These are phyloP conservation scores for Aspergillus haitiensis DNA, from an alignment of 495 filamentous ascomycete genomes.

Conservation along the genomic window DNA sequence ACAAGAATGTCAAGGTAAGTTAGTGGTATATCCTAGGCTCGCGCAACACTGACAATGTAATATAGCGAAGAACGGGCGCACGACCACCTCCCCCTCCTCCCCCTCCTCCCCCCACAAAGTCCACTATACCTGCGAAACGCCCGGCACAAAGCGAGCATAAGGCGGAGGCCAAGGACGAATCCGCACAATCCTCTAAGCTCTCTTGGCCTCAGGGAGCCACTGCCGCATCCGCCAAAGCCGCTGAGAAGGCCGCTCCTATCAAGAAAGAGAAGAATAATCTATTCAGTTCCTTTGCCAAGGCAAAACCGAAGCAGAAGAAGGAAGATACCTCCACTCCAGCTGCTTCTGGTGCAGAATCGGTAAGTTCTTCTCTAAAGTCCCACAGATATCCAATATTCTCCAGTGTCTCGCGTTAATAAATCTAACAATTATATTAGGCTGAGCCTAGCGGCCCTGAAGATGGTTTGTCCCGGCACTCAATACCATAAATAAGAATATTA, in stretches of 20 bases:
- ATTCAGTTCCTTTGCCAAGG: conserved; percentile 83
- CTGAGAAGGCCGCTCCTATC: conserved; percentile 40
- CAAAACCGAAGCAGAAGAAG: conserved; percentile 64
- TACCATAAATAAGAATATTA: background rate
- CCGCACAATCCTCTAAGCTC: conserved; percentile 29
- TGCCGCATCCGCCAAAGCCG: conserved; percentile 36
- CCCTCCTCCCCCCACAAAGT: conserved; percentile 25
- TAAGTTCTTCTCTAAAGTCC: conserved; percentile 25
- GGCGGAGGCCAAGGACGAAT: conserved; percentile 33
- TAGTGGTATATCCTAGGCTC: background rate
- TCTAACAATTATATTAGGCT: conserved; percentile 26
- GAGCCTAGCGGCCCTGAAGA: conserved; percentile 50
- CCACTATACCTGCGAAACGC: conserved; percentile 38
- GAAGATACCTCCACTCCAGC: conserved; percentile 47
- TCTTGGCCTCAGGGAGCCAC: conserved; percentile 25
- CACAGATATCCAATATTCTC: too few species aligned
- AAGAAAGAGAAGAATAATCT: conserved; percentile 67
- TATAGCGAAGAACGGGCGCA: conserved; percentile 51
- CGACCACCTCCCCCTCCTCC: conserved; percentile 34
- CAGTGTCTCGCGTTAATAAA: too few species aligned
- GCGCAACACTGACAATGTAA: conserved; percentile 18
- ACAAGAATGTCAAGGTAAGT: conserved; percentile 59
- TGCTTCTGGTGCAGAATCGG: conserved; percentile 38
- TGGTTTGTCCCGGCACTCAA: conserved; percentile 36
- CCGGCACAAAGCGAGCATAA: conserved; percentile 34